These are phyloP conservation scores for Citrullus colocynthis DNA, from an alignment of 306 rosid species.

Conservation along the genomic window DNA sequence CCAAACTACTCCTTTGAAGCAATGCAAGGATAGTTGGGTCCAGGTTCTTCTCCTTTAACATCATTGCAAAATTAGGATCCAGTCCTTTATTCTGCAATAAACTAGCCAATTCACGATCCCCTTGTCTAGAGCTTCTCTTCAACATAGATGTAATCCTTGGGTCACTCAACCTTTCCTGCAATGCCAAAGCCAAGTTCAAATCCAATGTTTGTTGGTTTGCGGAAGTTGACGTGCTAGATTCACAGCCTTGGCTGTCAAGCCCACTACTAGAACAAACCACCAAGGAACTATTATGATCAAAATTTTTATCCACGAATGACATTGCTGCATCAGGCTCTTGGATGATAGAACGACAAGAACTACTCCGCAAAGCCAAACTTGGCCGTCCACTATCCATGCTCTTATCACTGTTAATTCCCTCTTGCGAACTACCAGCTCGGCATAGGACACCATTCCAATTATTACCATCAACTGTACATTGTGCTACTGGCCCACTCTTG, in stretches of 20 bases:
- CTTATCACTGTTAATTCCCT: slow-evolving; percentile 88
- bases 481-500: slow-evolving; percentile 45
- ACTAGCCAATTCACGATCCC: slow-evolving; percentile 68
- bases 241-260: slow-evolving; percentile 89
- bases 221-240: slow-evolving; percentile 79
- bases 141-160: slow-evolving; percentile 84
- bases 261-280: slow-evolving; percentile 84
- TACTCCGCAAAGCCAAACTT: slow-evolving; percentile 82
- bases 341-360: slow-evolving; percentile 83
- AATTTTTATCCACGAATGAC: slow-evolving; percentile 39
- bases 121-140: slow-evolving; percentile 68
- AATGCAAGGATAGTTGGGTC: slow-evolving; percentile 96
- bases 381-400: slow-evolving; percentile 99
- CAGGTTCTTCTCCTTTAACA: slow-evolving; percentile 93
- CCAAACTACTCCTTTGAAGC: slow-evolving; percentile 92
- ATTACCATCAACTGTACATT: slow-evolving; percentile 50
- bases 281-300: slow-evolving; percentile 57
- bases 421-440: slow-evolving; percentile 61
- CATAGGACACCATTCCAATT: slow-evolving; percentile 58
- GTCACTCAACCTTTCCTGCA: slow-evolving; percentile 95
- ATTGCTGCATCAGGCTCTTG: slow-evolving; percentile 77
- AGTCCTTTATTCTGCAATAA: slow-evolving; percentile 90
- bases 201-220: slow-evolving; percentile 85
- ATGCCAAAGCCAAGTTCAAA: slow-evolving; percentile 76
- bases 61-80: slow-evolving; percentile 99